Conservation (phyloP, 78 protist genomes). For the Salpingoeca rosetta region DNA sequence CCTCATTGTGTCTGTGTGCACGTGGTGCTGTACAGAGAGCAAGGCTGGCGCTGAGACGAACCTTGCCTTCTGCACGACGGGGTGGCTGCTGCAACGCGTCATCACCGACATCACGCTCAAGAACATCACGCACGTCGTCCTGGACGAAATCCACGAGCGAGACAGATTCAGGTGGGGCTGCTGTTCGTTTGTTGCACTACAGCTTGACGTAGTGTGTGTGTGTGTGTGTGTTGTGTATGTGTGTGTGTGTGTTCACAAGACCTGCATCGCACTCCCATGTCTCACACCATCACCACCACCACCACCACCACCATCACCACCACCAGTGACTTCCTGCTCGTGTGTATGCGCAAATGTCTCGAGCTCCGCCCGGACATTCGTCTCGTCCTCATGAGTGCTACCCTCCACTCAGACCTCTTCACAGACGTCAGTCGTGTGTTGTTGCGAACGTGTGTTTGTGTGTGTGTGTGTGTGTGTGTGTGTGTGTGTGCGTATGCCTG, state of each 20-base stretch:
- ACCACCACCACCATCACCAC: neutral
- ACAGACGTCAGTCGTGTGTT: too few species aligned
- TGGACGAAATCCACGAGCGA: conserved; percentile 78
- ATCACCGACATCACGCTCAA: neutral
- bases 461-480: too few species aligned
- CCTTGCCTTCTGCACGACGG: conserved; percentile 61
- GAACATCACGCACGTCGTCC: conserved; percentile 17
- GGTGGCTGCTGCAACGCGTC: conserved; percentile 48
- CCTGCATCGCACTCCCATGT: neutral
- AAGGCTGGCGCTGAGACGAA: conserved; percentile 15
- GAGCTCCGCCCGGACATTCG: too few species aligned
- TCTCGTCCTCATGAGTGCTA: conserved; percentile 62
- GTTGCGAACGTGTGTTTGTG: too few species aligned
- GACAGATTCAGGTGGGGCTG: too few species aligned
- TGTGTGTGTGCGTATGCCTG: too few species aligned
- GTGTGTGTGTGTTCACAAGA: neutral
- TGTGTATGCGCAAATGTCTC: too few species aligned
- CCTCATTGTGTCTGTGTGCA: too few species aligned
- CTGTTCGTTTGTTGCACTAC: conserved; percentile 54
- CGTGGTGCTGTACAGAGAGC: too few species aligned
- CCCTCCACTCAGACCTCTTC: conserved; percentile 47
- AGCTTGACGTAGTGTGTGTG: conserved; percentile 33
- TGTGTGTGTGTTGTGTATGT: too few species aligned
- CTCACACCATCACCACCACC: neutral
- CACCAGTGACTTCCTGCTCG: too few species aligned